These are phyloP conservation scores for Raphanus raphanistrum DNA, from an alignment of 345 rosid genomes.

Conservation along the genomic window DNA sequence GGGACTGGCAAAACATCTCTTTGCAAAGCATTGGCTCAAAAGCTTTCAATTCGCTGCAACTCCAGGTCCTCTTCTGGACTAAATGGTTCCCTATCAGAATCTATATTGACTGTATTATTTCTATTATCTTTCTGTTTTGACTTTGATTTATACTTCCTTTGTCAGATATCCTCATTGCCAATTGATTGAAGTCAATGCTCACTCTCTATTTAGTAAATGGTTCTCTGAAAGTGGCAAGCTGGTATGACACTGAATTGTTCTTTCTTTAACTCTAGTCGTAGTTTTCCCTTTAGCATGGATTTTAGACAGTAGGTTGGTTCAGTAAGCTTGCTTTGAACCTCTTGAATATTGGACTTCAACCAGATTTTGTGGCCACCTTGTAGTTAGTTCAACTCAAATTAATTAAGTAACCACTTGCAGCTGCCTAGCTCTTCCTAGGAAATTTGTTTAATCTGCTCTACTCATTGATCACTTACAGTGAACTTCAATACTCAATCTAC, in stretches of 20 bases:
- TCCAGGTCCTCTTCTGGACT: constrained; percentile 53
- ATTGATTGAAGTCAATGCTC: constrained; percentile 97
- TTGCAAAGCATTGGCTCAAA: constrained; percentile 97
- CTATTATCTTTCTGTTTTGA: not conserved
- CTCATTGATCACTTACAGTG: not conserved
- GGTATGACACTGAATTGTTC: constrained; percentile 50
- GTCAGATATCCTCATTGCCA: constrained; percentile 89
- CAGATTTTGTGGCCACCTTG: constrained; percentile 22
- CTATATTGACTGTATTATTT: not conserved
- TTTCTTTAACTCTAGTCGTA: constrained; percentile 8
- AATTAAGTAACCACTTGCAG: not conserved
- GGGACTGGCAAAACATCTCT: constrained; percentile 98
- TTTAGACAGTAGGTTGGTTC: not conserved
- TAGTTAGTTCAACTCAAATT: constrained; percentile 8
- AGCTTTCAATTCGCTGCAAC: constrained; percentile 81
- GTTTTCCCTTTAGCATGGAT: constrained; percentile 26
- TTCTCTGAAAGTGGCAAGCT: constrained; percentile 98
- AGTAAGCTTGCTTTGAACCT: constrained; percentile 1
- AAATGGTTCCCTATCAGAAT: not conserved
- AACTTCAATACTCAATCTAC: not conserved
- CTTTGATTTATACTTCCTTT: constrained; percentile 24
- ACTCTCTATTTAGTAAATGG: constrained; percentile 98
- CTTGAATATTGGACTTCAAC: not conserved
- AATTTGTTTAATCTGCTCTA: not conserved
- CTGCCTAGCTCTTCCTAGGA: not conserved